Evolutionary conservation across 352 stramenopile species (phyloP).

Genomic region (Globisporangium alternatum): DNA sequence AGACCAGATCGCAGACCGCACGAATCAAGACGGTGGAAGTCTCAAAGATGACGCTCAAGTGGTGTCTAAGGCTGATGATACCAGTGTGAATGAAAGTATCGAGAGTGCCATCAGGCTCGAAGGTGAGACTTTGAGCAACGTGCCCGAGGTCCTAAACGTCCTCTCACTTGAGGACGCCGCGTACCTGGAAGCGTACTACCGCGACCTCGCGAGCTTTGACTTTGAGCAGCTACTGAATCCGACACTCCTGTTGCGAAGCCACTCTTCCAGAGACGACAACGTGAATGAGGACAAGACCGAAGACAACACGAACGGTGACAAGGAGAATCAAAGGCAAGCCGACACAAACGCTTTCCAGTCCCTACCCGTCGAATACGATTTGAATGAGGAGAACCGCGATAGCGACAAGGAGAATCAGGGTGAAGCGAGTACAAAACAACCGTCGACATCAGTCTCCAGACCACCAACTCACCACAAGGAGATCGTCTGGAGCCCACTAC

Average conservation of each 20-base stretch:
- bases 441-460: background rate
- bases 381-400: background rate
- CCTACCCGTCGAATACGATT: too few species aligned
- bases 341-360: background rate
- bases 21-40: background rate
- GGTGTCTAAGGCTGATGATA: background rate
- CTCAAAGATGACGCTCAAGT: background rate
- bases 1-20: background rate
- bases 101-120: background rate
- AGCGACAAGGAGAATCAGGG: background rate
- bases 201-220: conserved; percentile 45
- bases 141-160: background rate
- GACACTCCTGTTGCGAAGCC: conserved; percentile 3
- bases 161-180: conserved; percentile 10
- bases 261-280: background rate
- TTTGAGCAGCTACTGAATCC: conserved; percentile 54
- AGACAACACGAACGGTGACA: background rate
- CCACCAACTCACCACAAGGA: background rate
- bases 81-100: background rate
- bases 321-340: background rate
- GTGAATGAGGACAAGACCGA: background rate
- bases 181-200: conserved; percentile 20
- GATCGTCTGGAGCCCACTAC: conserved; percentile 9
- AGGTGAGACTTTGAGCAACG: background rate
- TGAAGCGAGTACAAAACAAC: background rate